Conservation (phyloP, 805 yeast species). For the Metschnikowia baotianmanensis region DNA sequence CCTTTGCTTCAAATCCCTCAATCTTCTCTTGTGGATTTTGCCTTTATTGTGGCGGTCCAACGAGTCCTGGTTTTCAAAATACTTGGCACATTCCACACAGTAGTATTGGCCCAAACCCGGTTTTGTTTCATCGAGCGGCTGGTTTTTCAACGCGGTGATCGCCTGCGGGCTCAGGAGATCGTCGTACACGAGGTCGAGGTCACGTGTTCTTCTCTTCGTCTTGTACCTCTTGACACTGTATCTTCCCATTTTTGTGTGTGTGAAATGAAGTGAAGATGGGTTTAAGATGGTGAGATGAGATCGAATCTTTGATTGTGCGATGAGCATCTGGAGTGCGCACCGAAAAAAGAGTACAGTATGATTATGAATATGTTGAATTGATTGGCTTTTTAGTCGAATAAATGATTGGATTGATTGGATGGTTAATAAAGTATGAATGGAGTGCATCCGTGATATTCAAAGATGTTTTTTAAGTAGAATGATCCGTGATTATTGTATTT, state of each 20-base stretch:
- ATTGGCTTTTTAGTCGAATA: too few relatives aligned
- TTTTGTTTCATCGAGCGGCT: conserved; percentile 81
- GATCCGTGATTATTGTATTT: too few relatives aligned
- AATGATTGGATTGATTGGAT: too few relatives aligned
- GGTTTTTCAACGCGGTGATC: conserved; percentile 68
- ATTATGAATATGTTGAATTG: too few relatives aligned
- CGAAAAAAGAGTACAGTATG: too few relatives aligned
- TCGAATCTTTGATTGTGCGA: too few relatives aligned
- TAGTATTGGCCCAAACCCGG: conserved; percentile 95
- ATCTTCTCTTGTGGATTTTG: conserved; percentile 84
- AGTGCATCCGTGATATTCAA: too few relatives aligned
- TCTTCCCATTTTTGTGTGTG: conserved; percentile 64
- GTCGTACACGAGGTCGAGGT: conserved; percentile 74
- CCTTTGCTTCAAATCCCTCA: conserved; percentile 66
- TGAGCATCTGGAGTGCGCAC: too few relatives aligned
- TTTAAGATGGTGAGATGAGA: background rate
- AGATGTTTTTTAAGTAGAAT: too few relatives aligned
- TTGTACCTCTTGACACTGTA: conserved; percentile 83
- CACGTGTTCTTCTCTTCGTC: conserved; percentile 84
- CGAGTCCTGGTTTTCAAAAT: conserved; percentile 76
- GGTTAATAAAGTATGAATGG: too few relatives aligned
- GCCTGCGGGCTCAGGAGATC: conserved; percentile 67
- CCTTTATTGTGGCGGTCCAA: conserved; percentile 69
- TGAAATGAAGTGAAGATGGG: background rate
- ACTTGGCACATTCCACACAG: conserved; percentile 92